A percentile compares a stretch with the other conserved stretches of the same genome.
Conservation (phyloP, 441 rosid genomes). For the Adansonia grandidieri region DNA sequence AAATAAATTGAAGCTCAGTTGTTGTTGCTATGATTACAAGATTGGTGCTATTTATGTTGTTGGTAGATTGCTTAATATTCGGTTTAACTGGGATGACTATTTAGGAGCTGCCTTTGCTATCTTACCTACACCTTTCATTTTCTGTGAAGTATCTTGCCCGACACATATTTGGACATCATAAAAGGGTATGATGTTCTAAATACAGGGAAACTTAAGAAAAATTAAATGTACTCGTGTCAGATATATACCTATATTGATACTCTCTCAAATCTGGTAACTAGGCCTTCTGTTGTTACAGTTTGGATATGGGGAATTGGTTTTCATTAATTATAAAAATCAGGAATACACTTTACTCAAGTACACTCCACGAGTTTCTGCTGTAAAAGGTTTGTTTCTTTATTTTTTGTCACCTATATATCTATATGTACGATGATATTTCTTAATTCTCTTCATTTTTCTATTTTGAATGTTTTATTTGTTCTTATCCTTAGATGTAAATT, state of each 20-base stretch:
- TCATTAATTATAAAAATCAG: neutral
- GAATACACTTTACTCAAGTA: neutral
- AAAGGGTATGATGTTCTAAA: neutral
- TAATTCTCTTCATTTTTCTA: conserved; percentile 16
- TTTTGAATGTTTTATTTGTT: neutral
- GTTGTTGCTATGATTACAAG: conserved; percentile 8
- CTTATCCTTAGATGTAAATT: conserved; percentile 6
- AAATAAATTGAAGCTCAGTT: neutral
- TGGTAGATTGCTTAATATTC: conserved; percentile 6
- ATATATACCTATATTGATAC: neutral
- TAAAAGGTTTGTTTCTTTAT: conserved; percentile 4
- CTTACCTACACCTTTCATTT: neutral
- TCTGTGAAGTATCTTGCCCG: neutral
- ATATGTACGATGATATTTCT: neutral
- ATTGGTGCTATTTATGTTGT: neutral
- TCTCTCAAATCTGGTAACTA: neutral
- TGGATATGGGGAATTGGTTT: neutral
- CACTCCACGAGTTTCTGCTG: neutral
- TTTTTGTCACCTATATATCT: neutral
- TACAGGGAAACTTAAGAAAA: neutral
- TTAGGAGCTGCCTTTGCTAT: conserved; percentile 12
- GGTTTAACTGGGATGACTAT: conserved; percentile 3
- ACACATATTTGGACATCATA: neutral
- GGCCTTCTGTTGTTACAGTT: neutral
- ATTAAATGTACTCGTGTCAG: neutral